A percentile compares a stretch with the other conserved stretches of the same genome.
Conservation (phyloP, 2,329 filamentous ascomycete species). For the Rhinocladiella similis region DNA sequence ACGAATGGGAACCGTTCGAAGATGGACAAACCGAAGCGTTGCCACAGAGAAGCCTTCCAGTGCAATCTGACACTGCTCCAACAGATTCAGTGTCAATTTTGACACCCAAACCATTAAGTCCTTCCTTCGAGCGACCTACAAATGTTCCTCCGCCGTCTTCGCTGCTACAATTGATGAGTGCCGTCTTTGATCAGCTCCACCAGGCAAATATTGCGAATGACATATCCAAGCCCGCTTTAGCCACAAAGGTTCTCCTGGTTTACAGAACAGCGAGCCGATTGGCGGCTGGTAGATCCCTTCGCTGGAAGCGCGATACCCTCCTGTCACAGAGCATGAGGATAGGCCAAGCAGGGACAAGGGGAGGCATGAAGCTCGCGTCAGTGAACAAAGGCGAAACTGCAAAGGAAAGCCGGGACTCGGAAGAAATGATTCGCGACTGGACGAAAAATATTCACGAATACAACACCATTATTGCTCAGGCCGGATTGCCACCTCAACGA, state of each 20-base stretch:
- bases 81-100: constrained; percentile 25
- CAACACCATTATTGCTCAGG: constrained; percentile 55
- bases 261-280: constrained; percentile 69
- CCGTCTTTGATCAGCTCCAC: constrained; percentile 56
- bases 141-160: constrained; percentile 89
- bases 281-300: constrained; percentile 77
- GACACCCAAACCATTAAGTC: background rate
- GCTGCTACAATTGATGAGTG: constrained; percentile 73
- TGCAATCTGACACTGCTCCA: constrained; percentile 11
- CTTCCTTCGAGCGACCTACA: constrained; percentile 59
- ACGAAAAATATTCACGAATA: constrained; percentile 72
- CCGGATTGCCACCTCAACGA: constrained; percentile 38
- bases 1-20: constrained; percentile 58
- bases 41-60: background rate
- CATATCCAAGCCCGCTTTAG: constrained; percentile 9
- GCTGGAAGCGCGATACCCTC: constrained; percentile 88
- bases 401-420: constrained; percentile 81
- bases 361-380: constrained; percentile 88
- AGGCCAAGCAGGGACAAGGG: constrained; percentile 66
- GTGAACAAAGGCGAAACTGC: constrained; percentile 80
- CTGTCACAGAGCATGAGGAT: constrained; percentile 88
- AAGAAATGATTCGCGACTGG: constrained; percentile 76
- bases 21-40: constrained; percentile 32
- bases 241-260: constrained; percentile 10
- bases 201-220: background rate